Percentiles rank a stretch among this genome's conserved stretches.
phyloP scores from a whole-genome alignment of 176 grass and related monocot species.

The Aegilops speltoides region DNA sequence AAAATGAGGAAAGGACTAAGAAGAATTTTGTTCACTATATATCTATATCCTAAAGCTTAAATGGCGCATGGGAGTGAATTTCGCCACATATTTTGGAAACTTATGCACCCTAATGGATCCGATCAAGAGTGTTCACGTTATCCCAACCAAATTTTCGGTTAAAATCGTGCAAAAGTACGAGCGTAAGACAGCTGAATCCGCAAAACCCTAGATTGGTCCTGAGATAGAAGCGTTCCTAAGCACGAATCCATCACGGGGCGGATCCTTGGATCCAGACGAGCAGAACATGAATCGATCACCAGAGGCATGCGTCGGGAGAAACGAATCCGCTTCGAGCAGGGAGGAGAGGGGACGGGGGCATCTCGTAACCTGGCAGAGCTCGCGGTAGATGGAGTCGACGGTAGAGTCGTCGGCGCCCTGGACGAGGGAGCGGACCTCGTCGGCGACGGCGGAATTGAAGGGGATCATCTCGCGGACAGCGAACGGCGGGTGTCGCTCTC shows the following conservation, averaged over 20 bases:
- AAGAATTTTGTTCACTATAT: not conserved
- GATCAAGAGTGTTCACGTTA: not conserved
- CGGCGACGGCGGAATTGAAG: constrained; percentile 49
- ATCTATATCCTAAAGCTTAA: not conserved
- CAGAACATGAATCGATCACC: constrained; percentile 1
- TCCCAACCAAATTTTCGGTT: not conserved
- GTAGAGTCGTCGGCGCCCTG: constrained; percentile 55
- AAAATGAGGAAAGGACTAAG: not conserved
- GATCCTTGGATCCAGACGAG: constrained; percentile 28
- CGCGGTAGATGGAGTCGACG: constrained; percentile 40
- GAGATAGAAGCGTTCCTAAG: not conserved
- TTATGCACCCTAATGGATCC: not conserved
- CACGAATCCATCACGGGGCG: not conserved
- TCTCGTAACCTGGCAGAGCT: constrained; percentile 50
- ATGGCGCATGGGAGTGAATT: not conserved
- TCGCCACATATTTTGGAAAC: not conserved
- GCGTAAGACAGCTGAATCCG: not conserved
- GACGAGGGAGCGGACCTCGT: constrained; percentile 63
- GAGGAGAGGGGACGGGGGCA: not conserved
- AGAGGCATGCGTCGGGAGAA: not conserved
- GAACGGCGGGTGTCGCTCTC: constrained; percentile 2
- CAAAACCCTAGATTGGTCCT: constrained; percentile 34
- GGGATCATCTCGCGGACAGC: constrained; percentile 55
- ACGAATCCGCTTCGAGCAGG: not conserved
- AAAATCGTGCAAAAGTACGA: not conserved